Evolutionary conservation across 768 basidiomycete genomes (phyloP), one percentile per base, ranked within the genome.

Genomic region (Suillus spraguei): DNA sequence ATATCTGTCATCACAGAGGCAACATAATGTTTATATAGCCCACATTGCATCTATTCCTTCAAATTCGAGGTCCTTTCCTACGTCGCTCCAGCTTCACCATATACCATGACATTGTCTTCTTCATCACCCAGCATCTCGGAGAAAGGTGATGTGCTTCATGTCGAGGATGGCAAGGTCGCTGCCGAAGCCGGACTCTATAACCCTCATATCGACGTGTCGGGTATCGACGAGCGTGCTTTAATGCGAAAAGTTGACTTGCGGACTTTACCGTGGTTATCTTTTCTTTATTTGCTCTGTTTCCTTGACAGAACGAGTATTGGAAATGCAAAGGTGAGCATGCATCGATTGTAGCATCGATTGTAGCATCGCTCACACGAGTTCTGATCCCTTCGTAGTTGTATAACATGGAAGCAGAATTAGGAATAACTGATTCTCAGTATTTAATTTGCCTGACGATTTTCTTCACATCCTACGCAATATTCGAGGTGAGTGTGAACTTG

Each of bases 251-350:
- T 92, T 54, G 89, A 90, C 73, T 67, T 80, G 63, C 81, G 82
- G n/a, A 80, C 89, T 65, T 80, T 89, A 42, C 86, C 88, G 11
- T 91, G 89, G 90, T 70, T 90, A 46, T 87, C 90, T 5, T 81
- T 95, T 60, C 74, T 94, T 67, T 92, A 92, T 74, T 78, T 93
- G 42, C 78, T 94, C 44, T 88, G 87, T 67, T 93, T 92, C 80
- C 74, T 87, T 60, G 85, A 86, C 65, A 79, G 86, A 35, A 83
- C 84, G 65, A 84, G 82, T 62, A 82, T 85, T 62, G 84, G 83
- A 42, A 85, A 85, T 60, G 68, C 72, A 56, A 70, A 71, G 63
- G 66, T 52, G 35, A 35, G n/a, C 32, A 36, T 47, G 44, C 35
- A 35, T 67, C 39, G 65, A 33, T 3, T 20, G 32, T n/a, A 63